phyloP scores from a whole-genome alignment of 768 basidiomycete species.

The Clavaria fumosa region DNA sequence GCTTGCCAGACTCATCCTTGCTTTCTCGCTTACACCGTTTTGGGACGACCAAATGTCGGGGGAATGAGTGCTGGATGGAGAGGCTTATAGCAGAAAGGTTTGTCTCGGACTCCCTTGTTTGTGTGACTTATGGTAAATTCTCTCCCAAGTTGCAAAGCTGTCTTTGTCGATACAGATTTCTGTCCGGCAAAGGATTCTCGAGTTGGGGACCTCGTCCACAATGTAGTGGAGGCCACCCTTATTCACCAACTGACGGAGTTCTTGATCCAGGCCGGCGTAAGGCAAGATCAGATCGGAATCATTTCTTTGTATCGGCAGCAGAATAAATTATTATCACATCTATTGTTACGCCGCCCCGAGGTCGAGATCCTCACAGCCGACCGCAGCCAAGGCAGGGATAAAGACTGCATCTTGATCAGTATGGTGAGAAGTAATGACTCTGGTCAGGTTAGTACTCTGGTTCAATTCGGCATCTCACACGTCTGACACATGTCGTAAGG shows the following conservation, averaged over 20 bases:
- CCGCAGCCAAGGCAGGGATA: conserved; percentile 87
- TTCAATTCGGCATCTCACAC: background rate
- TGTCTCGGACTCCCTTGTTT: conserved; percentile 8
- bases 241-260: conserved; percentile 54
- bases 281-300: conserved; percentile 61
- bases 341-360: conserved; percentile 36
- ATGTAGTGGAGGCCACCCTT: conserved; percentile 60
- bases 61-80: conserved; percentile 54
- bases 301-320: conserved; percentile 93
- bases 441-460: conserved; percentile 42
- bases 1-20: conserved; percentile 32
- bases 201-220: conserved; percentile 83
- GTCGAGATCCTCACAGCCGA: conserved; percentile 88
- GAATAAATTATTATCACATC: conserved; percentile 68
- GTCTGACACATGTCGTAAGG: conserved; percentile 25
- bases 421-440: conserved; percentile 79
- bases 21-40: conserved; percentile 28
- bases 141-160: conserved; percentile 52
- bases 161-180: conserved; percentile 88
- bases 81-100: conserved; percentile 49
- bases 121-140: conserved; percentile 3
- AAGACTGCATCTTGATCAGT: conserved; percentile 87
- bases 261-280: conserved; percentile 48
- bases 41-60: conserved; percentile 17
- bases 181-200: conserved; percentile 69